Base-by-base conservation (phyloP, 345 rosid genomes). In the Leavenworthia alabamica region DNA sequence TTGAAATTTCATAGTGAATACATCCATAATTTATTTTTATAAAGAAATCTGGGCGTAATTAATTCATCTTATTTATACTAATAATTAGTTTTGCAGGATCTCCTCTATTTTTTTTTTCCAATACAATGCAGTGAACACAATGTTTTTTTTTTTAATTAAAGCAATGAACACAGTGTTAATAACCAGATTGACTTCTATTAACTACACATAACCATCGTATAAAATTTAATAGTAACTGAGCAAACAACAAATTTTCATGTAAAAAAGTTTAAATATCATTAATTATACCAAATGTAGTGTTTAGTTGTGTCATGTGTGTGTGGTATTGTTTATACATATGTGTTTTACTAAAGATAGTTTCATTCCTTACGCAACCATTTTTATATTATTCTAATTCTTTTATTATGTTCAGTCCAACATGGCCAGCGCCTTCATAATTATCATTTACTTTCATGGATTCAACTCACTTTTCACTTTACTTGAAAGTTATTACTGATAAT, bases 31-130 rank as follows among this genome's bases (percentile, higher is more conserved):
- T 45, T 44, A 17, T 27, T 22, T 24, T 12, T 5, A 54, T 23
- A 44, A 29, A 23, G 3, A 33, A 35, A 55, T 65, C 62, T 65
- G 4, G 8, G 9, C 28, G 19, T 52, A 53, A 23, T 64, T 10
- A 53, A 55, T 33, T 55, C 1, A 26, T 55, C 6, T 43, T 5
- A 24, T 43, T 33, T 32, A n/a, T n/a, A n/a, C 13, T 53, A 20
- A 12, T 15, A 31, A 31, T 53, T 45, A 33, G 11, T 23, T 65
- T 54, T 33, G 54, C 2, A 43, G 37, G 53, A 64, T 65, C 37
- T 35, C 8, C 12, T 8, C 20, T 42, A 1, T 40, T 14, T 23
- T 23, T 23, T 2, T 23, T 23, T 28, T 1, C 7, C 2, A 28
- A 28, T 27, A 28, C 32, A 8, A 7, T 29, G 35, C 35, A 31